These are phyloP conservation scores for Termitomyces sp. DNA, from an alignment of 768 basidiomycete species.

Conservation along the genomic window DNA sequence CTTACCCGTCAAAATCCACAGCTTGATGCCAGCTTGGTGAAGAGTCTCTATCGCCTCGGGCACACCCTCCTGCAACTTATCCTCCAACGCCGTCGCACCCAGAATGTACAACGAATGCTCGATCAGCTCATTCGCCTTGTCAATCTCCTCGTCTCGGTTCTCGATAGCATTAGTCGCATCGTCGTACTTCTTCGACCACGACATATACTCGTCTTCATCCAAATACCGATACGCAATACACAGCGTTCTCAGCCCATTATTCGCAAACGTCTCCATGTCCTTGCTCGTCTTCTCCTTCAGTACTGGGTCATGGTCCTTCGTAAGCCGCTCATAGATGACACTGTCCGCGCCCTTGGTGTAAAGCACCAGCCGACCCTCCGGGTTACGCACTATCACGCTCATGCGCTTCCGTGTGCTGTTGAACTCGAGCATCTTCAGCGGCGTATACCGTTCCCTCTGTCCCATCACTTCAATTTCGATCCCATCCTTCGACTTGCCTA, in stretches of 20 bases:
- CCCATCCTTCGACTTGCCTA: conserved; percentile 66
- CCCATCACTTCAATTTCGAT: conserved; percentile 93
- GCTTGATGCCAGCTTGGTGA: conserved; percentile 91
- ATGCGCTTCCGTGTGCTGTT: conserved; percentile 93
- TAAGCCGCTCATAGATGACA: conserved; percentile 86
- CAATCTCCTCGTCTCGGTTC: conserved; percentile 88
- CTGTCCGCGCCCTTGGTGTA: conserved; percentile 98
- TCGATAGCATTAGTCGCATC: conserved; percentile 71
- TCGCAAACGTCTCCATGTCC: conserved; percentile 94
- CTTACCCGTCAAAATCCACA: conserved; percentile 93
- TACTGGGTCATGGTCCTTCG: conserved; percentile 65
- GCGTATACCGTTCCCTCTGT: conserved; percentile 74
- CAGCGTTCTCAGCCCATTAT: conserved; percentile 86
- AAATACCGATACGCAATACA: conserved; percentile 83
- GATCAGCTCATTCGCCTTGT: conserved; percentile 79
- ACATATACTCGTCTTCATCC: conserved; percentile 77
- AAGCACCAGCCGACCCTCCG: conserved; percentile 77
- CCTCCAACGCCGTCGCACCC: conserved; percentile 94
- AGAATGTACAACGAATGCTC: conserved; percentile 83
- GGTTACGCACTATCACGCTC: conserved; percentile 86
- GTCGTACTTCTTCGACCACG: conserved; percentile 80
- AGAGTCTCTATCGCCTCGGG: conserved; percentile 93
- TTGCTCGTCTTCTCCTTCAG: conserved; percentile 75
- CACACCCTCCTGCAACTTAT: conserved; percentile 96
- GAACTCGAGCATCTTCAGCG: conserved; percentile 87